A percentile compares a stretch with the other conserved stretches of the same genome.
Conservation (phyloP, 352 stramenopile genomes). For the Halophytophthora batemanensis region DNA sequence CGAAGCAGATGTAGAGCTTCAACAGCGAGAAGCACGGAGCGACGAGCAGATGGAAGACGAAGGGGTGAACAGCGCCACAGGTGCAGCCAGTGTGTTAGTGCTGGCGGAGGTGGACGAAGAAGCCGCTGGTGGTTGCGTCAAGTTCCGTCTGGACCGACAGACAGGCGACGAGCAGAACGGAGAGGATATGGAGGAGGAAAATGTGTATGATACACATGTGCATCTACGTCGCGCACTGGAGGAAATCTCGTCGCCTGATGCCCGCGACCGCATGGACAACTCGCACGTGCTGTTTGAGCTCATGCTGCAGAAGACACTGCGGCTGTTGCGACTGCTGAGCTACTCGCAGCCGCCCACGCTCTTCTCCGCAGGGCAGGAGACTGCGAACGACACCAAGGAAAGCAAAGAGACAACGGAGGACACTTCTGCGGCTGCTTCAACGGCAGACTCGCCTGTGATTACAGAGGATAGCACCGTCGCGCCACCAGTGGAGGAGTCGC, state of each 20-base stretch:
- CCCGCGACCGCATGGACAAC: slow-evolving; percentile 71
- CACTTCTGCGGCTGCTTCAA: slow-evolving; percentile 1
- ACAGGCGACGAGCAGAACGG: slow-evolving; percentile 11
- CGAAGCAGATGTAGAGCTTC: no score
- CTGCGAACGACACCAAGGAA: slow-evolving; percentile 3
- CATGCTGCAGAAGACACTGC: slow-evolving; percentile 66
- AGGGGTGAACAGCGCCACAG: slow-evolving; percentile 24
- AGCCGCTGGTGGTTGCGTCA: slow-evolving; percentile 52
- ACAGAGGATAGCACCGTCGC: slow-evolving; percentile 10
- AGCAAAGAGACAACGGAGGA: slow-evolving; percentile 3
- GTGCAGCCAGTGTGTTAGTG: slow-evolving; percentile 49
- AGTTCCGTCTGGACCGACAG: slow-evolving; percentile 66
- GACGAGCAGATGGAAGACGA: slow-evolving; percentile 12
- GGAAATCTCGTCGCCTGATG: slow-evolving; percentile 60
- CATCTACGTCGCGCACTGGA: slow-evolving; percentile 64
- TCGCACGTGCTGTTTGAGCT: slow-evolving; percentile 83
- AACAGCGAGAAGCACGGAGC: slow-evolving; percentile 16
- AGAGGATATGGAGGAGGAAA: slow-evolving; percentile 21
- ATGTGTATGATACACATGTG: slow-evolving; percentile 64
- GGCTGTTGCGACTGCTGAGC: slow-evolving; percentile 66
- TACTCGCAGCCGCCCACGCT: slow-evolving; percentile 50
- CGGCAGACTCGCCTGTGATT: slow-evolving; percentile 7
- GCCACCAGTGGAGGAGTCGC: slow-evolving; percentile 12
- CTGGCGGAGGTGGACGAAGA: slow-evolving; percentile 70
- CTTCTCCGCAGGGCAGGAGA: no score